Base-by-base conservation (phyloP, 78 protist genomes). In the Dictyostelium purpureum region DNA sequence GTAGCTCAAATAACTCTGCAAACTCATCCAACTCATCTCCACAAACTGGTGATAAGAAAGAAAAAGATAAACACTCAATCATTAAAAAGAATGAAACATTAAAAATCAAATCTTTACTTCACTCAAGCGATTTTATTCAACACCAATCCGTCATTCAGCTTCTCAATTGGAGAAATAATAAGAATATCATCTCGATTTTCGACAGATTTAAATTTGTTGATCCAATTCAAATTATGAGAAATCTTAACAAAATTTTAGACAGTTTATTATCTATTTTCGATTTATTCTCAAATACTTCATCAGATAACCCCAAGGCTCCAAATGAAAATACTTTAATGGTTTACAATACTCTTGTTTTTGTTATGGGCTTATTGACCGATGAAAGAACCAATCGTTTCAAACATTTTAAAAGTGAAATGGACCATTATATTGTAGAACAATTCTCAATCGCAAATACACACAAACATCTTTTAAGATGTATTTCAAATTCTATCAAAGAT, bases 201-300 rank as follows among this genome's bases (percentile, higher is more conserved):
- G 92, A 85, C 42, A 75, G 65, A 45, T 85, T 85, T 40, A 85
- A 73, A 33, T 85, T 85, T 73, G 92, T 85, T 3, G 92, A 85
- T 28, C 45, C 92, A 24, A 70, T 85, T 47, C 79, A 63, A 40
- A 85, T 85, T 18, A 73, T 85, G 80, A 77, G 92, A 71, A 85
- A 85, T 61, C 54, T 85, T 9, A 59, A 79, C 18, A 69, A 51
- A 26, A 61, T 85, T 12, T 42, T 85, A 24, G 92, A 85, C 42
- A 42, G 81, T 19, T 47, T 85, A 28, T 65, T 85, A 33, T 52
- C 40, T n/a, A 85, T 85, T 51, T 85, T 71, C 26, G 92, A 85
- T 45, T 54, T 79, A 31, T 35, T 18, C 35, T 38, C 52, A 11
- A 73, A 24, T 24, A 38, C 40, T 12, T 10, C 52, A 14, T 18